phyloP scores from a whole-genome alignment of 139 green algal species.

The Chlamydomonas sphaeroides region DNA sequence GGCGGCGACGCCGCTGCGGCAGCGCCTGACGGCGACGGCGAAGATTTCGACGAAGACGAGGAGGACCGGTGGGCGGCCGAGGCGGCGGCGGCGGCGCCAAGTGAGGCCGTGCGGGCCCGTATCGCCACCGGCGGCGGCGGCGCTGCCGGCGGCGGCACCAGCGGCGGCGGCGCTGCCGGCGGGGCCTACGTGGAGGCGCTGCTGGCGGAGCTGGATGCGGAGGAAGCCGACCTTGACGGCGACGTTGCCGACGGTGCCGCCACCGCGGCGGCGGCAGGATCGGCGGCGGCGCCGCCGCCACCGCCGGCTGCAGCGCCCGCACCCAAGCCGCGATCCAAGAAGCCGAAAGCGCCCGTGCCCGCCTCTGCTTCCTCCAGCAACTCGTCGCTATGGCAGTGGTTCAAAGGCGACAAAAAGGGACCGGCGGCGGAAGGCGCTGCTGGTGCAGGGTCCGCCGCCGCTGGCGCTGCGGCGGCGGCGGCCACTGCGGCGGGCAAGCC shows the following conservation, averaged over 20 bases:
- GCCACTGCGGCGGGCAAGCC: background rate
- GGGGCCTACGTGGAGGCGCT: slow-evolving; percentile 5
- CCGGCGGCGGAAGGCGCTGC: background rate
- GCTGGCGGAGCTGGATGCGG: slow-evolving; percentile 29
- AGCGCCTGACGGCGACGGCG: too few species aligned
- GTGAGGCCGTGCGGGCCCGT: too few species aligned
- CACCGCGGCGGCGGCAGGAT: background rate
- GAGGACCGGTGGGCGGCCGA: background rate
- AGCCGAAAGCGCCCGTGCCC: background rate
- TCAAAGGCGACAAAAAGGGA: background rate
- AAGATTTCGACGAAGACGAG: background rate
- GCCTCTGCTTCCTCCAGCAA: background rate
- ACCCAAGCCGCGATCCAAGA: too few species aligned
- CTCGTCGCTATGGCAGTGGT: slow-evolving; percentile 14
- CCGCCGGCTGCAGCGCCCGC: too few species aligned
- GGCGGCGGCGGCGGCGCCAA: too few species aligned
- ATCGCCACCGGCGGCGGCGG: background rate
- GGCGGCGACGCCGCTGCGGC: too few species aligned
- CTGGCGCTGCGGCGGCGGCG: background rate
- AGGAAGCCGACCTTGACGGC: slow-evolving; percentile 34
- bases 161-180: background rate
- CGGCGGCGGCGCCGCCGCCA: background rate
- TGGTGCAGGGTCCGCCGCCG: background rate
- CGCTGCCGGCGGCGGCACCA: background rate
- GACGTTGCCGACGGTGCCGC: background rate